phyloP scores from a whole-genome alignment of 805 yeast species.

The Cyberlindnera mrakii region DNA sequence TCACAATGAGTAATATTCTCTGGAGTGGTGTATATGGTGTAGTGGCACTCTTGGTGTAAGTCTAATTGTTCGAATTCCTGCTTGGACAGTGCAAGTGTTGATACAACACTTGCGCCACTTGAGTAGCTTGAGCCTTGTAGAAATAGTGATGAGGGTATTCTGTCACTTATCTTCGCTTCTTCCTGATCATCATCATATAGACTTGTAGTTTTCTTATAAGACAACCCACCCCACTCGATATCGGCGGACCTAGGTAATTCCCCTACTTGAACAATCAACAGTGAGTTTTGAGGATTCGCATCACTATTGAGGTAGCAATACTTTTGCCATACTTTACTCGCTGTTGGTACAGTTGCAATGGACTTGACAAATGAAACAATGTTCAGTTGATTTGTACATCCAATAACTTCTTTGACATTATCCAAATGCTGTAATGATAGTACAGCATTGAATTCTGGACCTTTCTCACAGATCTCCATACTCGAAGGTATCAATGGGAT shows the following conservation, averaged over 20 bases:
- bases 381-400: constrained; percentile 36
- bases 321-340: constrained; percentile 37
- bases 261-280: constrained; percentile 49
- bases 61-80: constrained; percentile 8
- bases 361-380: constrained; percentile 52
- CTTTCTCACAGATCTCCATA: constrained; percentile 41
- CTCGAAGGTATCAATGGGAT: constrained; percentile 74
- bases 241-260: constrained; percentile 57
- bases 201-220: constrained; percentile 32
- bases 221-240: constrained; percentile 72
- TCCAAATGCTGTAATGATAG: constrained; percentile 72
- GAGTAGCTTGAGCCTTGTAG: constrained; percentile 4
- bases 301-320: constrained; percentile 29
- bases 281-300: constrained; percentile 20
- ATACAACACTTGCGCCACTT: constrained; percentile 16
- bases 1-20: not conserved
- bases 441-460: constrained; percentile 32
- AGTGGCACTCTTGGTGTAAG: constrained; percentile 12
- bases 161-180: constrained; percentile 16
- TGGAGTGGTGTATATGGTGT: constrained; percentile 20
- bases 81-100: constrained; percentile 14
- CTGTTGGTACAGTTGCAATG: constrained; percentile 23
- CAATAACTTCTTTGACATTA: constrained; percentile 52
- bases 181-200: constrained; percentile 39
- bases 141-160: not conserved